A percentile compares a stretch with the other conserved stretches of the same genome.
Conservation (phyloP, 495 filamentous ascomycete species). For the Elaphomyces granulatus region DNA sequence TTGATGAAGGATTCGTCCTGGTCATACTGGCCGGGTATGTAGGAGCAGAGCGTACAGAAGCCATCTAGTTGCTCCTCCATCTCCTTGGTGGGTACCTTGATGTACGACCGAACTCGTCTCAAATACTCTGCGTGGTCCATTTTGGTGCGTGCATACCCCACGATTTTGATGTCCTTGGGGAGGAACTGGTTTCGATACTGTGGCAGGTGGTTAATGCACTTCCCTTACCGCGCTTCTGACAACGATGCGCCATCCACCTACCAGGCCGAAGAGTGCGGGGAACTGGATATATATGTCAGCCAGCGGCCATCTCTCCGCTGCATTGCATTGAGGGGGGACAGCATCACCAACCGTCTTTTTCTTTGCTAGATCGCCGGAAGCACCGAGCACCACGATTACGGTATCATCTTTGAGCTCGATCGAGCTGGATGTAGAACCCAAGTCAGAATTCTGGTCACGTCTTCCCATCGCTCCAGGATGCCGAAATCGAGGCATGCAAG, state of each 20-base stretch:
- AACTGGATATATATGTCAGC: no score
- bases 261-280: constrained; percentile 95
- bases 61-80: constrained; percentile 86
- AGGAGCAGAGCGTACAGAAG: constrained; percentile 78
- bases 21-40: constrained; percentile 95
- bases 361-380: constrained; percentile 95
- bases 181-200: constrained; percentile 98
- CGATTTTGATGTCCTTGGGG: constrained; percentile 90
- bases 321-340: no score
- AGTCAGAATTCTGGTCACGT: constrained; percentile 12
- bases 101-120: constrained; percentile 87
- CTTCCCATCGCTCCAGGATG: not conserved
- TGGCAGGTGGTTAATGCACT: no score
- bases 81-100: constrained; percentile 97
- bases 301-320: no score
- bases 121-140: constrained; percentile 97
- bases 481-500: not conserved
- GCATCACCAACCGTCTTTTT: constrained; percentile 81
- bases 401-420: constrained; percentile 98
- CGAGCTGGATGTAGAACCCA: constrained; percentile 36
- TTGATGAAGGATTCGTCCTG: constrained; percentile 86
- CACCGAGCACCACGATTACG: constrained; percentile 90
- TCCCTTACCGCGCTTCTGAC: no score
- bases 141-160: constrained; percentile 98
- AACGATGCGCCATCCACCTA: constrained; percentile 51